Evolutionary conservation across 2,329 filamentous ascomycete species (phyloP), one percentile per base, ranked within the genome.

Genomic region (Drechslera avenae): DNA sequence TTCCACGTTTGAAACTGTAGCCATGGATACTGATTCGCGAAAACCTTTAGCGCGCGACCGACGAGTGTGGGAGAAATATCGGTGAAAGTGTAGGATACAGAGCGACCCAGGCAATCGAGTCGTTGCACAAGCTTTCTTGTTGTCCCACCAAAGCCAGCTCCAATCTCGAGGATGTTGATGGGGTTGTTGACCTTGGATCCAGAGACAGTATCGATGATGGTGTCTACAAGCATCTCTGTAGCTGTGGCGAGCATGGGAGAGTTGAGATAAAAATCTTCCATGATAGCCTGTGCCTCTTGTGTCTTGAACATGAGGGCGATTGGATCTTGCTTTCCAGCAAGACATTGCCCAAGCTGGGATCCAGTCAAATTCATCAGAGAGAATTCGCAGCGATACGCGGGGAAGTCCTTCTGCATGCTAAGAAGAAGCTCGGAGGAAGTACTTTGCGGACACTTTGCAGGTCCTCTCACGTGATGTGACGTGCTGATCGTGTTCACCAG

Each of bases 1-100:
- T 76, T 67, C 4, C 67, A 52, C 1, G 55, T 40, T 2, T 30
- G 21, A 43, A 70, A 76, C 12, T 58, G 45, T 64, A 77, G 67
- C 36, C 58, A 67, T 1, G 59, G 41, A 18, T 69, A 66, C 2
- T 63, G 54, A 57, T 37, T 16, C 17, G 64, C 61, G 32, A 59
- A 61, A 0, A 72, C 73, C 4, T 62, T 62, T 0, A 67, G 62
- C 1, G 40, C 40, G 16, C 30, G 30, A 9, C 30, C n/a, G n/a
- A 78, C 64, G 10, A 77, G 61, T 0, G 72, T 69, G 0, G 66
- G 39, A 0, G 74, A 71, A 0, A 77, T 60, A 35, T 78, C 75
- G 2, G 68, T 75, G 46, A 76, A 75, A 0, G 66, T 74, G 53
- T 76, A 78, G 36, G 71, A 60, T 12, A 76, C 17, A 7, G 37